Base-by-base conservation (phyloP, 257 asterid genomes). In the Fraxinus anomala region DNA sequence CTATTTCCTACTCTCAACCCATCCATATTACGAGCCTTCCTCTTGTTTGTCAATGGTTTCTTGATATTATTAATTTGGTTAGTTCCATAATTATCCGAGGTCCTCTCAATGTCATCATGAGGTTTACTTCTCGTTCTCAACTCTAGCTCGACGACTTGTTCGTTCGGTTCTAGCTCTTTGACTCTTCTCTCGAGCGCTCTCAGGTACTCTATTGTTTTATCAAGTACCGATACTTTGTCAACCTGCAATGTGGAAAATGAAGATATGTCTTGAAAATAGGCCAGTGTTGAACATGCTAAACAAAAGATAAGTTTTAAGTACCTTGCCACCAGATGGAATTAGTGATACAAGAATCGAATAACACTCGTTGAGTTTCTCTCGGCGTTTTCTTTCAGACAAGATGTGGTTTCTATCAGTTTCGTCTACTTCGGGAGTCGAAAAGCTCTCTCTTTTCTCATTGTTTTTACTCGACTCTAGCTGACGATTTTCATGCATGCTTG, bases 301-400 rank as follows among this genome's bases (percentile, higher is more conserved):
- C 0, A 6, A n/a, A 56, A 56, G 66, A 6, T 56, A 12, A 56
- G 66, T 56, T 76, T 56, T 36, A 59, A 72, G 65, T 83, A 95
- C 99, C 98, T 96, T 96, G 86, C 93, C 92, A 80, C 93, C 89
- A 31, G 92, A 87, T 16, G 99, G 99, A 74, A 96, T 84, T 79
- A 96, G 73, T 1, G 98, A 89, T 77, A 91, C 93, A 66, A 96
- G 97, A 83, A 89, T 86, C 80, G 19, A 42, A 40, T 93, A 89
- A 77, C 94, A 87, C 85, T 93, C 94, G 23, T 90, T 91, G 49
- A 96, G 86, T 80, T 91, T 93, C 61, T 90, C 94, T 75, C 96
- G 82, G 26, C 93, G 89, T 75, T 88, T 93, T 86, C 92, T 86
- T 81, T 92, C 98, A 12, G 96, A 90, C 87, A 90, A 77, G 78